A percentile compares a stretch with the other conserved stretches of the same genome.
Evolutionary conservation across 2,329 filamentous ascomycete genomes (phyloP).

Genomic region (Neonectria hederae): DNA sequence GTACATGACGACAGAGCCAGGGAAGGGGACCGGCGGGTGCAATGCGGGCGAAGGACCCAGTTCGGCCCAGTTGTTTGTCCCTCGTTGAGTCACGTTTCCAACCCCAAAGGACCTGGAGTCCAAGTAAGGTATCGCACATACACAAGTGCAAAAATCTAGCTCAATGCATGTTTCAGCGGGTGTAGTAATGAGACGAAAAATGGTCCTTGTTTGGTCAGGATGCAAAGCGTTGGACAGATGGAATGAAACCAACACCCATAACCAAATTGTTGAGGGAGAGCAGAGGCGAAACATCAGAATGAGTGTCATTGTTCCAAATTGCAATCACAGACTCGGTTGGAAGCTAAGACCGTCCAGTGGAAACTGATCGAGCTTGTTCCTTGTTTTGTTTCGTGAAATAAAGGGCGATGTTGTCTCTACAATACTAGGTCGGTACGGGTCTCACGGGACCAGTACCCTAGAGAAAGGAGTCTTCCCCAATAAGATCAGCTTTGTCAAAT

Average conservation of each 20-base stretch:
- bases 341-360: not conserved
- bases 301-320: not conserved
- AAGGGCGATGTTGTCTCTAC: no score
- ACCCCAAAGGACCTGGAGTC: constrained; percentile 25
- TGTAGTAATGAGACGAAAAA: not conserved
- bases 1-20: constrained; percentile 13
- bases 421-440: not conserved
- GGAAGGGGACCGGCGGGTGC: constrained; percentile 4
- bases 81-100: constrained; percentile 25
- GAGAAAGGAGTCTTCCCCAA: not conserved
- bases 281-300: not conserved
- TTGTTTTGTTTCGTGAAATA: not conserved
- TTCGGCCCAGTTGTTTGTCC: constrained; percentile 13
- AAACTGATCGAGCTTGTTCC: not conserved
- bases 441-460: not conserved
- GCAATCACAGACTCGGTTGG: not conserved
- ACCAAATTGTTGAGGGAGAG: not conserved
- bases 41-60: constrained; percentile 4
- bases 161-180: not conserved
- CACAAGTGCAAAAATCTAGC: constrained; percentile 1
- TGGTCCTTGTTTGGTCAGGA: not conserved
- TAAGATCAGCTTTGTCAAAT: not conserved
- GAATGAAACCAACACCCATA: not conserved
- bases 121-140: constrained; percentile 13
- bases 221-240: not conserved